Conservation (phyloP, 208 protist species). For the Jaenimonas drosophilae region DNA sequence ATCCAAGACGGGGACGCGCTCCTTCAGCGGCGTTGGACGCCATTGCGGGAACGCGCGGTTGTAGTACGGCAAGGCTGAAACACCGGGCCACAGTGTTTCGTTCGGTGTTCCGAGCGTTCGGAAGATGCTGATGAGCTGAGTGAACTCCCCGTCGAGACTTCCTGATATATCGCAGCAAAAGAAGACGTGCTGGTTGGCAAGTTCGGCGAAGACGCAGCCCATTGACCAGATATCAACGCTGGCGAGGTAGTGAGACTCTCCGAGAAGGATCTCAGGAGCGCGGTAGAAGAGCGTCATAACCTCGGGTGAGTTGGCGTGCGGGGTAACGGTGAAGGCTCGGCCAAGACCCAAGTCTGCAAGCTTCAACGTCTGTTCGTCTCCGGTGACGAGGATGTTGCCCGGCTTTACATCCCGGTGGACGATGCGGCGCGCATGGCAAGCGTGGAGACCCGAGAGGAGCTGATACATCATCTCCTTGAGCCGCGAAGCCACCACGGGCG, state of each 20-base stretch:
- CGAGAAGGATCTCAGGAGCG: constrained; percentile 90
- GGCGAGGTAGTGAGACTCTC: constrained; percentile 73
- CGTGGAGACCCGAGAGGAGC: constrained; percentile 82
- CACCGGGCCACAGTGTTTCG: constrained; percentile 57
- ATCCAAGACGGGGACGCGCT: constrained; percentile 37
- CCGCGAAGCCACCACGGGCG: constrained; percentile 43
- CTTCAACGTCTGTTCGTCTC: constrained; percentile 67
- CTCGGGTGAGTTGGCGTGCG: constrained; percentile 81
- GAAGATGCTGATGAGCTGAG: constrained; percentile 90
- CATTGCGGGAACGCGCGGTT: constrained; percentile 76
- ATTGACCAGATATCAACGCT: constrained; percentile 92
- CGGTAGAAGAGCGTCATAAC: constrained; percentile 94
- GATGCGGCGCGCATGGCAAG: constrained; percentile 79
- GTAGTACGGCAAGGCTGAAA: constrained; percentile 60
- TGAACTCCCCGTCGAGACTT: constrained; percentile 75
- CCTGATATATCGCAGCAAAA: too few species aligned
- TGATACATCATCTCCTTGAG: too few species aligned
- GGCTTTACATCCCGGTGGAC: constrained; percentile 91
- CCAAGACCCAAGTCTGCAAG: constrained; percentile 89
- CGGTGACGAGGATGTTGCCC: constrained; percentile 79
- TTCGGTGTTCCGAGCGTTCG: constrained; percentile 91
- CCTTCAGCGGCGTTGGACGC: constrained; percentile 34
- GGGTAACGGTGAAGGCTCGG: constrained; percentile 77
- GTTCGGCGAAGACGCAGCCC: constrained; percentile 93
- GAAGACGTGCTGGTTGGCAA: constrained; percentile 73